Percentiles rank a stretch among this genome's conserved stretches.
phyloP scores from a whole-genome alignment of 305 asterid genomes.

The Plantago lanceolata region DNA sequence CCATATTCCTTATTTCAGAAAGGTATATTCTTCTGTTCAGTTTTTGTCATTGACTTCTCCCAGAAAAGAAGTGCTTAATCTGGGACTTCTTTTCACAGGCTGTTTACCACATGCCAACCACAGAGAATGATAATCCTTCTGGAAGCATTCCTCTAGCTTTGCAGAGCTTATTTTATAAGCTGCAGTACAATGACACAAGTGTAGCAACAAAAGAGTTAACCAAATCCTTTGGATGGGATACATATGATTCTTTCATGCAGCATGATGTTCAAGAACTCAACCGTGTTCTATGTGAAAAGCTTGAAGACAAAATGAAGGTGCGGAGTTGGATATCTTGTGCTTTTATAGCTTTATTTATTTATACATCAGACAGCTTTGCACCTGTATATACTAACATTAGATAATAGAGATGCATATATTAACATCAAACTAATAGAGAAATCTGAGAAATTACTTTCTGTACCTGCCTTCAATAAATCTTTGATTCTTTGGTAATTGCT shows the following conservation, averaged over 20 bases:
- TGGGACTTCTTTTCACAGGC: conserved; percentile 31
- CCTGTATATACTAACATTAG: not conserved
- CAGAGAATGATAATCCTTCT: conserved; percentile 50
- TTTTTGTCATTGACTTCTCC: conserved; percentile 1
- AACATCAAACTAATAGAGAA: not conserved
- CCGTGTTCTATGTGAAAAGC: conserved; percentile 56
- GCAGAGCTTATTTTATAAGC: conserved; percentile 54
- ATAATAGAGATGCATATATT: not conserved
- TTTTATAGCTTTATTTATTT: conserved; percentile 9
- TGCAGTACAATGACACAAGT: conserved; percentile 52
- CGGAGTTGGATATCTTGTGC: conserved; percentile 4
- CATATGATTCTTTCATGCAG: conserved; percentile 60
- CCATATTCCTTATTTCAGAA: conserved; percentile 59
- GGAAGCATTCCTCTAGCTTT: conserved; percentile 60
- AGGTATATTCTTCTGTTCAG: conserved; percentile 30
- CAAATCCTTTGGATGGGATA: conserved; percentile 58
- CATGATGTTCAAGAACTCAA: conserved; percentile 61
- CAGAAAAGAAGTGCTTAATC: conserved; percentile 17
- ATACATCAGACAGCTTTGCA: not conserved
- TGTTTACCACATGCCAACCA: conserved; percentile 57
- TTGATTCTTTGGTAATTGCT: conserved; percentile 21
- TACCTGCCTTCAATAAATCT: conserved; percentile 11
- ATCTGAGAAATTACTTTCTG: not conserved
- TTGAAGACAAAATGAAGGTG: conserved; percentile 61
- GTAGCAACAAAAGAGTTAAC: conserved; percentile 61